Conservation (phyloP, 179 eudicot species). For the Sideroxylon spinosum region DNA sequence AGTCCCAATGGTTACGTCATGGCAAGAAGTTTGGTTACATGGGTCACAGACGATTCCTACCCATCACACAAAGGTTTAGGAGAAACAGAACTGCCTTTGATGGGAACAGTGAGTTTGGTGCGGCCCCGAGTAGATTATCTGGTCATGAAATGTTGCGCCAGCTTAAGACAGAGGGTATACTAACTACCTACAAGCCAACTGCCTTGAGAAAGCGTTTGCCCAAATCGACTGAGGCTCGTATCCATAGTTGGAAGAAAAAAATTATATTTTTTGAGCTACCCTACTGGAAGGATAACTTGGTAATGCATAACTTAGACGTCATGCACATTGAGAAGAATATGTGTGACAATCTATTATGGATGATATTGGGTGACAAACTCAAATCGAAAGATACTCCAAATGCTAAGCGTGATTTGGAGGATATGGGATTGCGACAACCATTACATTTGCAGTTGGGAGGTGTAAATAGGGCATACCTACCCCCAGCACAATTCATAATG, state of each 20-base stretch:
- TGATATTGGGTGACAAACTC: neutral
- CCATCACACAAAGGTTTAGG: neutral
- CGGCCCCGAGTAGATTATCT: neutral
- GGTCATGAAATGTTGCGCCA: neutral
- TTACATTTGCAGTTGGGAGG: neutral
- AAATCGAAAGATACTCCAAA: neutral
- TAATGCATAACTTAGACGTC: no score
- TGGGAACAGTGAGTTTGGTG: neutral
- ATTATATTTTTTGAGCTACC: no score
- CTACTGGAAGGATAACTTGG: no score
- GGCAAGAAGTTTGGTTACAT: neutral
- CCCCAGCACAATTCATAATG: no score
- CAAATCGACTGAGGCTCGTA: no score
- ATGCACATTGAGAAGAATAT: neutral
- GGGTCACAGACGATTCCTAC: neutral
- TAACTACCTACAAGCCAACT: neutral
- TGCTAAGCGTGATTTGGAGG: neutral
- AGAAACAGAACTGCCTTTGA: neutral
- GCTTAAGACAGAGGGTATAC: neutral
- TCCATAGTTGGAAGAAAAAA: no score
- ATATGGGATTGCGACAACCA: neutral
- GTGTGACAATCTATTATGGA: neutral
- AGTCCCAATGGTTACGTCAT: no score
- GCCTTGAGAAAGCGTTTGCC: neutral
- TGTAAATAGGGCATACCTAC: neutral